Evolutionary conservation across 2,329 filamentous ascomycete genomes (phyloP), one percentile per base, ranked within the genome.

Genomic region (Cryphonectria naterciae): DNA sequence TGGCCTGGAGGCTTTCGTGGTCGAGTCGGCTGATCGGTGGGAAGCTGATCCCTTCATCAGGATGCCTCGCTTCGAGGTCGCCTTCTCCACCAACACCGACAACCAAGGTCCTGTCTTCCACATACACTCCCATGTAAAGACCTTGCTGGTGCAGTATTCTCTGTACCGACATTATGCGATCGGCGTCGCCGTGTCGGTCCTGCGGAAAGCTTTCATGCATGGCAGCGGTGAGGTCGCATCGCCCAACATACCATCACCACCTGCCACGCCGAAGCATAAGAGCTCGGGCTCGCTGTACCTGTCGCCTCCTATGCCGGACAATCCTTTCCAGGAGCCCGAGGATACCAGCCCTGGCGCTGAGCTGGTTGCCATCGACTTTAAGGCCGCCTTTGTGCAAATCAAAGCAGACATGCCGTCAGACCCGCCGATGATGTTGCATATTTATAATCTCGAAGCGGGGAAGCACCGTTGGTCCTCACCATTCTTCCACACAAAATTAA

Each of bases 91-190:
- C 0, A 86, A 90, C 4, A 97, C 93, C 74, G 96, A 99, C 79
- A 89, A 89, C 41, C 93, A 97, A 77, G 95, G 95, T 0, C 93
- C 94, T 0, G 86, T 97, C 7, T 93, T 98, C 77, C 94, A 98
- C 77, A 82, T 98, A 60, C 94, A 97, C 75, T 92, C 93, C 0
- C 89, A 92, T 67, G 87, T 96, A 28, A 92, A 92, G 75, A 93
- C 92, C 7, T 82, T 99, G 1, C 89, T 93, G 72, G 77, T 97
- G 10, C 92, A 97, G 66, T 98, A 98, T 78, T 99, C 97, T 0
- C 87, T 99, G 0, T 97, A 97, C 79, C 91, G 95, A 4, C 95
- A 97, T 78, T 99, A 98, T 78, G 92, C 95, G 0, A 86, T 97
- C 37, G 93, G 94, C 0, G 90, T 98, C 72, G 96, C 95, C 11